Conservation (phyloP, 257 asterid species). For the Scutellaria baicalensis region DNA sequence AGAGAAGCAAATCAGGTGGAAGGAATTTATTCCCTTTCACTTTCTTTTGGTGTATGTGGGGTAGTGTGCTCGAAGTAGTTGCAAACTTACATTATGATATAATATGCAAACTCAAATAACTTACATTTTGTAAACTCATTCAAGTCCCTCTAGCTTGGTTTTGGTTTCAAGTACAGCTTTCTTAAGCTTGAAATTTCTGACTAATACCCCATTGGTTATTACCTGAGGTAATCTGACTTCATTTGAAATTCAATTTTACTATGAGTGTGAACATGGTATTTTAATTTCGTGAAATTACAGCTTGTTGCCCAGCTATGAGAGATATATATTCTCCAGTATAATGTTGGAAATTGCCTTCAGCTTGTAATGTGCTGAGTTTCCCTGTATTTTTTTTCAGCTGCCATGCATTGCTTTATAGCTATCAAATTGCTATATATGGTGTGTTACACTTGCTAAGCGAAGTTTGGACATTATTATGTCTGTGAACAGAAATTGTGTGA, state of each 20-base stretch:
- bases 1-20: neutral
- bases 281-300: neutral
- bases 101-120: neutral
- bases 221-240: neutral
- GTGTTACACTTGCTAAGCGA: neutral
- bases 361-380: neutral
- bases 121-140: neutral
- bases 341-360: neutral
- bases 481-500: neutral
- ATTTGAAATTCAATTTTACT: neutral
- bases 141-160: neutral
- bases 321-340: neutral
- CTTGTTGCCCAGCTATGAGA: neutral
- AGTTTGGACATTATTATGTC: neutral
- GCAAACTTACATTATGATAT: neutral
- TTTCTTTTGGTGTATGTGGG: neutral
- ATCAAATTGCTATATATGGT: neutral
- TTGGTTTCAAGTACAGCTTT: neutral
- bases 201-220: neutral
- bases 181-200: neutral
- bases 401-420: neutral
- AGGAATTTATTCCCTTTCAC: neutral
- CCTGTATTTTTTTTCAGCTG: neutral
- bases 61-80: neutral
- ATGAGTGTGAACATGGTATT: neutral